Conservation (phyloP, 148 eudicot genomes). For the Amaranthus palmeri region DNA sequence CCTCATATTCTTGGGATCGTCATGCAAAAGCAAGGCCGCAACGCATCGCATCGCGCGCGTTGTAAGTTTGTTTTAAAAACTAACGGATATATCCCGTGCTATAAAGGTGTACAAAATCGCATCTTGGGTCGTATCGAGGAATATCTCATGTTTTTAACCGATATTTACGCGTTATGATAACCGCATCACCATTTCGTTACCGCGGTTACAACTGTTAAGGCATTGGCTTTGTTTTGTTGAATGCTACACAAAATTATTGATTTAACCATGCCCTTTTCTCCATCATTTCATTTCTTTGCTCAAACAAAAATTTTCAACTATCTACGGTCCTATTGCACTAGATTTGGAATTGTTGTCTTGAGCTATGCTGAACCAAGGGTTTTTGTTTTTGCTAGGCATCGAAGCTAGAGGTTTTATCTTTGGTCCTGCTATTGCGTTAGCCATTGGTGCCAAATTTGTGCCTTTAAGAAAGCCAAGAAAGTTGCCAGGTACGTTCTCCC, state of each 20-base stretch:
- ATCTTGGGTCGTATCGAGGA: too few relatives aligned
- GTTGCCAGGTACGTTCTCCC: slow-evolving; percentile 61
- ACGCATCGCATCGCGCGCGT: too few relatives aligned
- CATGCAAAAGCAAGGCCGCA: too few relatives aligned
- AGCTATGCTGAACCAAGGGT: not conserved
- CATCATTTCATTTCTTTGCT: not conserved
- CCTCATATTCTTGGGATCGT: too few relatives aligned
- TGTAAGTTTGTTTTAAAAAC: too few relatives aligned
- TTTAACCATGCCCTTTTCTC: not conserved
- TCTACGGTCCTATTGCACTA: not conserved
- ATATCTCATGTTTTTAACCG: too few relatives aligned
- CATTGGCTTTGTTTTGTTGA: too few relatives aligned
- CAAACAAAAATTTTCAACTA: not conserved
- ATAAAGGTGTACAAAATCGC: too few relatives aligned
- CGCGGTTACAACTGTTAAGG: too few relatives aligned
- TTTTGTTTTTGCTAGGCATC: slow-evolving; percentile 43
- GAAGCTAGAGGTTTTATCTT: slow-evolving; percentile 94
- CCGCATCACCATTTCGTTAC: too few relatives aligned
- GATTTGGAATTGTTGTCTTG: not conserved
- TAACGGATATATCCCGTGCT: too few relatives aligned
- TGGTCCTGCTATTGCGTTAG: slow-evolving; percentile 93
- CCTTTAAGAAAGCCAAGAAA: slow-evolving; percentile 88
- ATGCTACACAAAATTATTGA: not conserved
- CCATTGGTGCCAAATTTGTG: slow-evolving; percentile 92
- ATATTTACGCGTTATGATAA: too few relatives aligned